A percentile compares a stretch with the other conserved stretches of the same genome.
These are phyloP conservation scores for Emiliania huxleyi DNA, from an alignment of 78 protist species.

Conservation along the genomic window DNA sequence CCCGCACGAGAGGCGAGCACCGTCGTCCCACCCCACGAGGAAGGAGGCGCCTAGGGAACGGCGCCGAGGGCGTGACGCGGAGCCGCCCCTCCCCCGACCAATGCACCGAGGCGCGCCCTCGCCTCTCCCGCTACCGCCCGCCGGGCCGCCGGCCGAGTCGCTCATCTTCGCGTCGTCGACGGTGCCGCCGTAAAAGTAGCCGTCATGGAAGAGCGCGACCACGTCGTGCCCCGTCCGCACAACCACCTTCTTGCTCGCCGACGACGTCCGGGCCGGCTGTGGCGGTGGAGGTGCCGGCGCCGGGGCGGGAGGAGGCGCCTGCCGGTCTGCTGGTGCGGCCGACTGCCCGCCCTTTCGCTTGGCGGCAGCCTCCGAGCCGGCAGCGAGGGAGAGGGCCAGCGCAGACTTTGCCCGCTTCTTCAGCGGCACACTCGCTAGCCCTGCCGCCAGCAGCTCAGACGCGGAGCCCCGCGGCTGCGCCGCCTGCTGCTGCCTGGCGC, in stretches of 20 bases:
- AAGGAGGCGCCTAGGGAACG: no score
- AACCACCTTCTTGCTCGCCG: neutral
- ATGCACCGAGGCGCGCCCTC: no score
- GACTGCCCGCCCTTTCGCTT: no score
- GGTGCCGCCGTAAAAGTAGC: neutral
- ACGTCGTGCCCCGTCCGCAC: neutral
- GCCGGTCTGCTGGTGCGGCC: neutral
- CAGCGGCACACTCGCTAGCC: neutral
- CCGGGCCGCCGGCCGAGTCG: neutral
- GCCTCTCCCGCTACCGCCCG: no score
- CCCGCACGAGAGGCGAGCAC: neutral
- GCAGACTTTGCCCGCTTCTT: neutral
- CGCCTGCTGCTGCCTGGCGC: no score
- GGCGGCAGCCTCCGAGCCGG: neutral
- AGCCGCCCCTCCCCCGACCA: no score
- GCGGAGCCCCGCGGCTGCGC: no score
- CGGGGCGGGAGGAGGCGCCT: no score
- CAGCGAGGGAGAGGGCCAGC: neutral
- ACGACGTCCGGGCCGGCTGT: no score
- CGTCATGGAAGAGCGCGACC: neutral
- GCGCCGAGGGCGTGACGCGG: no score
- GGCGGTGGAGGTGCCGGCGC: no score
- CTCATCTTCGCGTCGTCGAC: neutral
- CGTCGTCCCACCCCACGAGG: neutral
- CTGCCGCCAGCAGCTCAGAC: neutral